Percentiles rank a stretch among this genome's conserved stretches.
Evolutionary conservation across 768 basidiomycete genomes (phyloP).

Genomic region (Lactarius hatsudake): DNA sequence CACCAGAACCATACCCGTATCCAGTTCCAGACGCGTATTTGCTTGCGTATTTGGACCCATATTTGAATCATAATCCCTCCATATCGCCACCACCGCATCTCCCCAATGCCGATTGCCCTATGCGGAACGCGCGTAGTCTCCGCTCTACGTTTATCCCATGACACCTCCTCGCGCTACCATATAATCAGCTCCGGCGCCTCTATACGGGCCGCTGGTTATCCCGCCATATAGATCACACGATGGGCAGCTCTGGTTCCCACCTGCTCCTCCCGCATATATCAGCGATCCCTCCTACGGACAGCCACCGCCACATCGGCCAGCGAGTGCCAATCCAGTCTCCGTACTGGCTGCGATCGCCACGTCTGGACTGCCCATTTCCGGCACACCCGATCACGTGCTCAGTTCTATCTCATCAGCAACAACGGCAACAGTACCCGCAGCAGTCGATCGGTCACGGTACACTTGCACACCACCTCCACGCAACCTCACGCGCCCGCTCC

Average conservation of each 20-base stretch:
- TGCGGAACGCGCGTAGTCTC: slow-evolving; percentile 31
- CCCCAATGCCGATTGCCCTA: slow-evolving; percentile 27
- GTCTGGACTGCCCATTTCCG: slow-evolving; percentile 38
- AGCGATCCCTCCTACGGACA: too few species aligned
- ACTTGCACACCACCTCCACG: slow-evolving; percentile 56
- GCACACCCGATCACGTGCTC: slow-evolving; percentile 30
- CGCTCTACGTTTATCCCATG: slow-evolving; percentile 37
- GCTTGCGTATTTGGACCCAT: background rate
- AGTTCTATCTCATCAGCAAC: slow-evolving; percentile 30
- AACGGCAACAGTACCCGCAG: too few species aligned
- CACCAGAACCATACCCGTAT: slow-evolving; percentile 24
- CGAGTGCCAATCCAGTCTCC: slow-evolving; percentile 45
- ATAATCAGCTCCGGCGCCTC: slow-evolving; percentile 44
- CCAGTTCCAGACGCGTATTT: slow-evolving; percentile 10
- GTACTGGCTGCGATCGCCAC: slow-evolving; percentile 33
- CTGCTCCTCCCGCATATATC: slow-evolving; percentile 10
- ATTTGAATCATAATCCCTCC: slow-evolving; percentile 22
- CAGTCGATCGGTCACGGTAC: slow-evolving; percentile 60
- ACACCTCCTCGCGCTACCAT: slow-evolving; percentile 8
- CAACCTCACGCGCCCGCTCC: slow-evolving; percentile 55
- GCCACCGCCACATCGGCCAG: slow-evolving; percentile 43
- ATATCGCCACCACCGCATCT: slow-evolving; percentile 25
- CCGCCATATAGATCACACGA: slow-evolving; percentile 30
- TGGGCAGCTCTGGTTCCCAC: slow-evolving; percentile 35
- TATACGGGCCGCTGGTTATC: slow-evolving; percentile 23